Evolutionary conservation across 1,139 yeast species (phyloP), one percentile per base, ranked within the genome.

Genomic region (Saccharomyces uvarum): DNA sequence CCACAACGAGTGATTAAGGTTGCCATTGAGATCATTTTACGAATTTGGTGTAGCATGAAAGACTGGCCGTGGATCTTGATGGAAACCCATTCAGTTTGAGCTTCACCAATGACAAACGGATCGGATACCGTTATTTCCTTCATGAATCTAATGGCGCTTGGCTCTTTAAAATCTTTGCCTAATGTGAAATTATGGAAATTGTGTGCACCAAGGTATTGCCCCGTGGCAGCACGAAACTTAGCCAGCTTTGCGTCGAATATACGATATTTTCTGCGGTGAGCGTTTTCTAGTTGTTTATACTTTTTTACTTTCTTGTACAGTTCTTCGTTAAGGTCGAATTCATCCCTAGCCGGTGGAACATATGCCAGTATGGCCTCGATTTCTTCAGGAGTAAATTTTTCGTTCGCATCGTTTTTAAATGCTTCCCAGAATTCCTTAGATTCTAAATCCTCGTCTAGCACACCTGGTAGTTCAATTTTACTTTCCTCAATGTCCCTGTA

Each of bases 21-120:
- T 1, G 96, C 96, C 96, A 93, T 86, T 28, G 97, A 95, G 57
- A 95, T 89, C 99, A 93, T 93, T 70, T 93, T 93, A 70, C 99
- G 83, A 66, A 93, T 93, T 76, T 93, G 99, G 72, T 93, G 99
- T 59, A 93, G 77, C 99, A 95, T 95, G 71, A 93, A 93, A 7
- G 97, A 89, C 73, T 93, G 99, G 2, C 99, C 99, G 69, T 93
- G 99, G 59, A 93, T 88, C 73, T 93, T 93, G 65, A 95, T 85
- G 1, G 97, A 88, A 4, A 89, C 80, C 99, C 99, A 93, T 69
- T 93, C 98, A 4, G 97, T 90, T 65, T 89, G 93, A 4, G 95
- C 88, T 52, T 88, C 90, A 65, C 91, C 88, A 63, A 95, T 91
- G 51, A 88, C 84, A 70, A 89, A 88, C 2, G 99, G 99, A 1